Conservation (phyloP, 2,329 filamentous ascomycete species). For the Plectosphaerella sp. region DNA sequence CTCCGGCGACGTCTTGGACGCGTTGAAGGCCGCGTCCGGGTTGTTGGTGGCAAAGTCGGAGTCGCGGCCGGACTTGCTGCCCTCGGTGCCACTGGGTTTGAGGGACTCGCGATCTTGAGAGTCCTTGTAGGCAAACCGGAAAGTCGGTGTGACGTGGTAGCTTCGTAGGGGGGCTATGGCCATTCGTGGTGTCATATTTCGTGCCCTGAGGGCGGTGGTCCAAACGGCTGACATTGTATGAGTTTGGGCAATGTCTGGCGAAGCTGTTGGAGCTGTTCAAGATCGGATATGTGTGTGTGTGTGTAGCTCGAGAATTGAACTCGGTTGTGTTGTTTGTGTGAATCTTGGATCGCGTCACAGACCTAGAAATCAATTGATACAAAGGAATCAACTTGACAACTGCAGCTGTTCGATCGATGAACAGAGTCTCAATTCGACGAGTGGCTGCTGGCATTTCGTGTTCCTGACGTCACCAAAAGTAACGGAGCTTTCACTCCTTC, state of each 20-base stretch:
- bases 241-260: too few species aligned
- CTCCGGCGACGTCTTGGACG: constrained; percentile 63
- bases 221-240: neutral
- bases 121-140: constrained; percentile 40
- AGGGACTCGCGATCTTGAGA: constrained; percentile 57
- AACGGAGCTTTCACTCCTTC: too few species aligned
- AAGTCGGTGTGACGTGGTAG: constrained; percentile 25
- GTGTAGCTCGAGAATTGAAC: too few species aligned
- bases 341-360: too few species aligned
- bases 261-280: neutral
- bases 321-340: too few species aligned
- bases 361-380: too few species aligned
- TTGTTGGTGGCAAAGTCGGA: constrained; percentile 50
- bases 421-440: too few species aligned
- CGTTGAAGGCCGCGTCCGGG: constrained; percentile 63
- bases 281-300: too few species aligned
- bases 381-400: too few species aligned
- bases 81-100: constrained; percentile 61
- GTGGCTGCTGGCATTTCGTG: too few species aligned
- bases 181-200: neutral
- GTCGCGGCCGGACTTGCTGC: constrained; percentile 64
- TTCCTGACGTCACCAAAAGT: too few species aligned
- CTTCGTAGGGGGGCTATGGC: neutral
- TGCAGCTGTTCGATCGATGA: too few species aligned
- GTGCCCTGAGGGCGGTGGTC: neutral